phyloP scores from a whole-genome alignment of 805 yeast genomes.

The Isabelozyma gotoi region DNA sequence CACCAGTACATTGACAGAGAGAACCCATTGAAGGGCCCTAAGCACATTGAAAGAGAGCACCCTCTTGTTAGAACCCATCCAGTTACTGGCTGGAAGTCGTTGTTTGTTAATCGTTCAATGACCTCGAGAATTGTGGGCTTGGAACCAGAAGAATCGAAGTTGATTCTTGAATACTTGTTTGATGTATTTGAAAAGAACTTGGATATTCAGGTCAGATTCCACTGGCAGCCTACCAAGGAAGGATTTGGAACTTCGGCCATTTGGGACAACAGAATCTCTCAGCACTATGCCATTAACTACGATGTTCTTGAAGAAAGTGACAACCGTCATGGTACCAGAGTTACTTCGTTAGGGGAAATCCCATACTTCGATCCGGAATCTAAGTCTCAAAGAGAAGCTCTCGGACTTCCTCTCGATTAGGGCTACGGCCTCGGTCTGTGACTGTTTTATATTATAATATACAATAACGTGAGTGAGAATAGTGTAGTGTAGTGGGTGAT shows the following conservation, averaged over 20 bases:
- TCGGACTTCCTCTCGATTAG: background rate
- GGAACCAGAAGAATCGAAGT: constrained; percentile 48
- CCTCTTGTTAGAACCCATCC: constrained; percentile 66
- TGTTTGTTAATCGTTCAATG: constrained; percentile 53
- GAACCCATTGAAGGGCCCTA: constrained; percentile 46
- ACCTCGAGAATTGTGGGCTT: constrained; percentile 54
- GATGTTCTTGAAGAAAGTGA: background rate
- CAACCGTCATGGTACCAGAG: constrained; percentile 2
- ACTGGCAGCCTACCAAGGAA: constrained; percentile 44
- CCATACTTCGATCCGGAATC: background rate
- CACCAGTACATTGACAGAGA: constrained; percentile 43
- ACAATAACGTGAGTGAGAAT: too few relatives aligned
- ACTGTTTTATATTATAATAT: background rate
- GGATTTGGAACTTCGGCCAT: constrained; percentile 51
- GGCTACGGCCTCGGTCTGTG: background rate
- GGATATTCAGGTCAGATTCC: constrained; percentile 56
- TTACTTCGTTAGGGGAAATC: background rate
- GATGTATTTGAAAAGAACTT: constrained; percentile 49
- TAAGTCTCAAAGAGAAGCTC: constrained; percentile 1
- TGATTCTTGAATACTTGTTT: constrained; percentile 47
- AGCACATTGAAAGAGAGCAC: constrained; percentile 54
- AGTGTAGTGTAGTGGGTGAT: too few relatives aligned
- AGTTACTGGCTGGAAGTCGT: constrained; percentile 60
- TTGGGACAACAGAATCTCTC: constrained; percentile 51
- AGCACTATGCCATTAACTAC: constrained; percentile 1